A percentile compares a stretch with the other conserved stretches of the same genome.
These are phyloP conservation scores for Wickerhamomyces canadensis DNA, from an alignment of 805 yeast species.

Conservation along the genomic window DNA sequence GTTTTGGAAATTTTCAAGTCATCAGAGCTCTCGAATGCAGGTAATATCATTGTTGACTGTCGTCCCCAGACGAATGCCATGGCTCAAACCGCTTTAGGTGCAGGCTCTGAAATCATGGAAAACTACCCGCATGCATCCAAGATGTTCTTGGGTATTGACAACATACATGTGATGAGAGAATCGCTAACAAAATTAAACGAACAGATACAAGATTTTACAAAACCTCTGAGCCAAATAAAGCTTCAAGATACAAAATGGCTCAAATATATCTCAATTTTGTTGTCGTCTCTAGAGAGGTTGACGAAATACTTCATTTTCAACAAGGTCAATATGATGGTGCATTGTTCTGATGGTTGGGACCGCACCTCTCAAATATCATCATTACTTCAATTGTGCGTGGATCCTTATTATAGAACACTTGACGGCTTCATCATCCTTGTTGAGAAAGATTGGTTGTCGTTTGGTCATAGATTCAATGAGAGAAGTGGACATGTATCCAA, in stretches of 20 bases:
- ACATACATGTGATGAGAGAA: conserved; percentile 93
- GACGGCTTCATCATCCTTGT: conserved; percentile 82
- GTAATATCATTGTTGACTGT: conserved; percentile 80
- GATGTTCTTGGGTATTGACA: conserved; percentile 85
- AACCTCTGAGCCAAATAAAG: conserved; percentile 44
- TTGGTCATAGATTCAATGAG: conserved; percentile 87
- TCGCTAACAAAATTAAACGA: conserved; percentile 60
- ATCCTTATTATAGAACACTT: conserved; percentile 82
- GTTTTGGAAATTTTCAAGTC: conserved; percentile 67
- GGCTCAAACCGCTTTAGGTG: conserved; percentile 96
- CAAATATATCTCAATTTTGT: conserved; percentile 57
- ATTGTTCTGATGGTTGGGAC: conserved; percentile 99
- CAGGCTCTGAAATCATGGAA: conserved; percentile 95
- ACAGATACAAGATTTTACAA: conserved; percentile 58
- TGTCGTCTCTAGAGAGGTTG: conserved; percentile 72
- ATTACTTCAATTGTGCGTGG: conserved; percentile 77
- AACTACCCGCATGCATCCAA: conserved; percentile 68
- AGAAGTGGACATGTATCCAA: conserved; percentile 65
- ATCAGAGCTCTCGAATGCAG: conserved; percentile 31
- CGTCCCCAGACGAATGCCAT: conserved; percentile 91
- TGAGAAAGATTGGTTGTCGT: conserved; percentile 94
- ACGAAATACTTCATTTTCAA: conserved; percentile 79
- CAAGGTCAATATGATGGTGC: conserved; percentile 77
- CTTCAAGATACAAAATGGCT: conserved; percentile 76
- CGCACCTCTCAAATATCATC: conserved; percentile 88